Evolutionary conservation across 2,329 filamentous ascomycete genomes (phyloP), one percentile per base, ranked within the genome.

Genomic region (Aspergillus persii): DNA sequence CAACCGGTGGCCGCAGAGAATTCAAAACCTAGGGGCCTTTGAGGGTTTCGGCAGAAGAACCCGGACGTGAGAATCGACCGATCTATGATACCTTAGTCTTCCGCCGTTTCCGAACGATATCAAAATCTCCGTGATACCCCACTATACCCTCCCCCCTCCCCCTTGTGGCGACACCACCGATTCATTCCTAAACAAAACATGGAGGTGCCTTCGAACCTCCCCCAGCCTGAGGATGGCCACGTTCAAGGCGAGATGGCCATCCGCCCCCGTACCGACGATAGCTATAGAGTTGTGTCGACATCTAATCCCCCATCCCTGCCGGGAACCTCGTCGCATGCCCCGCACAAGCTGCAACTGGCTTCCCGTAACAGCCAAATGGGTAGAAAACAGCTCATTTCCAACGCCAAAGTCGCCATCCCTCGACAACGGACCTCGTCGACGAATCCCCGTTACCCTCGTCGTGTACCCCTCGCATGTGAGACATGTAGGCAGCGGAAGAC

Each of bases 401-500:
- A 62, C 56, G 63, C 61, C 39, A 74, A 74, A 59, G 68, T 74
- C 15, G 68, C 71, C 2, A 74, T 74, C 8, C 72, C 72, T 30
- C 66, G 72, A 26, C 66, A 70, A 56, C 65, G 62, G 12, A 41
- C 36, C 5, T 54, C 63, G 9, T 50, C 18, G 4, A 58, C 54
- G 11, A 56, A 58, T 36, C 58, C 61, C 29, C 62, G 64, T 46
- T 66, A 66, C 57, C 66, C 63, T 59, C 67, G 70, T 36, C 71
- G 72, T 27, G 71, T 74, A 31, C 67, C 71, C n/a, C 62, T 71
- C 49, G 77, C 77, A 12, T 79, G 77, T 52, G 74, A 78, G 63
- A 73, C 76, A 23, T 79, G 77, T 58, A 70, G 74, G 12, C 69
- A 71, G 50, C 68, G 76, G 18, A 79, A 79, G 63, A 77, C 72